Percentiles rank a stretch among this genome's conserved stretches.
These are phyloP conservation scores for Neurospora africana DNA, from an alignment of 495 filamentous ascomycete species.

Conservation along the genomic window DNA sequence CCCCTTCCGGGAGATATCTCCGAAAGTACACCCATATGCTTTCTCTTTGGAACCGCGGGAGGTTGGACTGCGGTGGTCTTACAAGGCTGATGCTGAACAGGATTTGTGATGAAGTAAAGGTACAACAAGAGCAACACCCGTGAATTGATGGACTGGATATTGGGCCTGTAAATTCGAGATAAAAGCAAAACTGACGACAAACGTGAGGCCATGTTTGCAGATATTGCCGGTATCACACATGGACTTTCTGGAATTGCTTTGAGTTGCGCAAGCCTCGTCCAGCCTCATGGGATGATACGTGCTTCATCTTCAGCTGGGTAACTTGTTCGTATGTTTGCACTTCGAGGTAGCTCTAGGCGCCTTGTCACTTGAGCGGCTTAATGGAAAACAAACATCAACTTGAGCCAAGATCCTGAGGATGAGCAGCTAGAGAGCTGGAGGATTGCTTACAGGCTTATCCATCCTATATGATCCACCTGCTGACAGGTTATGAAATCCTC, in stretches of 20 bases:
- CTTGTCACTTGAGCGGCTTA: neutral
- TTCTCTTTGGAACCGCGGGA: no score
- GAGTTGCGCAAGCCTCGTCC: neutral
- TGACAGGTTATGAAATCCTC: neutral
- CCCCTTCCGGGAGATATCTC: neutral
- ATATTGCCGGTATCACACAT: neutral
- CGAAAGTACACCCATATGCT: neutral
- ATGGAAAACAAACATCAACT: neutral
- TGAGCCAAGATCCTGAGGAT: neutral
- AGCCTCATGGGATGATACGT: neutral
- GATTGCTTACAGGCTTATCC: neutral
- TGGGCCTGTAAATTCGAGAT: neutral
- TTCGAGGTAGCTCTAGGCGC: neutral
- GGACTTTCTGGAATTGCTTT: neutral
- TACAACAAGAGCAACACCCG: neutral
- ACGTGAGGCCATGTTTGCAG: neutral
- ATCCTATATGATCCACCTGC: neutral
- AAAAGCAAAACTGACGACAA: neutral
- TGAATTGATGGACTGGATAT: neutral
- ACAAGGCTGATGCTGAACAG: neutral
- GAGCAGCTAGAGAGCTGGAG: neutral
- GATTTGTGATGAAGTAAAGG: neutral
- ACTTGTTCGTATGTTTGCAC: neutral
- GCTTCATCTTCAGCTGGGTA: neutral
- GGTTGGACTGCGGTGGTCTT: neutral